Evolutionary conservation across 345 rosid species (phyloP), one percentile per base, ranked within the genome.

Genomic region (Bruguiera parviflora): DNA sequence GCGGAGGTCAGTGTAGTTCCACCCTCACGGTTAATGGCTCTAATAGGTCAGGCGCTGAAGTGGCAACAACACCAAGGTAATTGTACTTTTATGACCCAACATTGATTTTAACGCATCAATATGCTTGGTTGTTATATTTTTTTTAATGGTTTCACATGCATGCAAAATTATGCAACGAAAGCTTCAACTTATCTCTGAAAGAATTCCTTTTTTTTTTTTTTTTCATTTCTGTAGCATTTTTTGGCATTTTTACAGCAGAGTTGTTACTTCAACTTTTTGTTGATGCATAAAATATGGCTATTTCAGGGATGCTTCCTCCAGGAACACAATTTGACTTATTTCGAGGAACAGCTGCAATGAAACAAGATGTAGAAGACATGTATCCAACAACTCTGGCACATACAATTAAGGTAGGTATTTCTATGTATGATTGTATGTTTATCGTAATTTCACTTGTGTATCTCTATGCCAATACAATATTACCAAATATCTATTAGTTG

Each of bases 11-110:
- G 82, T 61, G 96, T 92, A 52, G 99, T 95, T 72, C 98, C 97
- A 29, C 98, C 99, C 71, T 96, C 99, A 60, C 84, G 99, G 51
- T 80, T 96, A 83, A 96, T 90, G 99, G 97, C 99, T 68, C 81
- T 96, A 77, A 84, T 90, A 69, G 98, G 98, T 53, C 99, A 96
- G 83, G 96, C 98, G 71, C 77, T 92, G 71, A 96, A 96, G 77
- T 96, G 99, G 99, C 98, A 96, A 83, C 99, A 92, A 72, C 97
- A 92, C 78, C 99, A 92, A 90, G 99, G 99, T 95, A 61, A 61
- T 22, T 58, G 71, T 77, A 21, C 20, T 55, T 47, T 53, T 49
- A 59, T 53, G 2, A 29, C 31, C 59, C 49, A 11, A 24, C 31
- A 4, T 37, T 15, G 18, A 43, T 43, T 43, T 13, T 18, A 13